phyloP scores from a whole-genome alignment of 768 basidiomycete genomes.

The Neoboletus brunneissimus region DNA sequence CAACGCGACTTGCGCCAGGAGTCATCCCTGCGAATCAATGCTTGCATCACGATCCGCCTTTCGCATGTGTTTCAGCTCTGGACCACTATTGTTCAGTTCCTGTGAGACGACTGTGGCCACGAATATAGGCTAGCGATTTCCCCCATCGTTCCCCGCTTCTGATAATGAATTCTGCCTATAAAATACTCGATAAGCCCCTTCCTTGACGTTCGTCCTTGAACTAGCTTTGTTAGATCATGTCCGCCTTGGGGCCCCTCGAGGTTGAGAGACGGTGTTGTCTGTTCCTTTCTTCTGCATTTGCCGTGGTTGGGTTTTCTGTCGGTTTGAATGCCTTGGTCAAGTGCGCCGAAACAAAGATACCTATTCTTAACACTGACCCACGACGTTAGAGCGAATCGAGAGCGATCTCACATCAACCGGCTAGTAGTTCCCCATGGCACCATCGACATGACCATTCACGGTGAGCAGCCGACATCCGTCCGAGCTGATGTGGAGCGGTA shows the following conservation, averaged over 20 bases:
- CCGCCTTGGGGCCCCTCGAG: neutral
- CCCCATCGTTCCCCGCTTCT: neutral
- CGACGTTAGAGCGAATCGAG: constrained; percentile 12
- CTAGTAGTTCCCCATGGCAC: constrained; percentile 4
- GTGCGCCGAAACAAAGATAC: constrained; percentile 1
- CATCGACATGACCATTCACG: constrained; percentile 10
- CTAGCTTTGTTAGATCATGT: constrained; percentile 2
- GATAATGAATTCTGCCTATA: constrained; percentile 5
- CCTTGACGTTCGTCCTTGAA: neutral
- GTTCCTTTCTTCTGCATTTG: constrained; percentile 32
- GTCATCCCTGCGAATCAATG: constrained; percentile 2
- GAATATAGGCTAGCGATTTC: neutral
- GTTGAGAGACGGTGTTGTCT: constrained; percentile 22
- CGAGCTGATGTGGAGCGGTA: neutral
- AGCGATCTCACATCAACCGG: constrained; percentile 9
- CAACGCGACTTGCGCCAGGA: too few species aligned
- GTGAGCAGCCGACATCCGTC: constrained; percentile 2
- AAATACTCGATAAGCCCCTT: neutral
- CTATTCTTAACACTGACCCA: neutral
- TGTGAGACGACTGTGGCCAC: neutral
- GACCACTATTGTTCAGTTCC: neutral
- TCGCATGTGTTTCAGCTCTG: neutral
- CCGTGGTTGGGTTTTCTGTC: constrained; percentile 18
- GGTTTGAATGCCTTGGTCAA: constrained; percentile 23
- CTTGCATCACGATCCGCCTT: neutral